phyloP scores from a whole-genome alignment of 2,329 filamentous ascomycete genomes.

The Diaporthe ampelina region DNA sequence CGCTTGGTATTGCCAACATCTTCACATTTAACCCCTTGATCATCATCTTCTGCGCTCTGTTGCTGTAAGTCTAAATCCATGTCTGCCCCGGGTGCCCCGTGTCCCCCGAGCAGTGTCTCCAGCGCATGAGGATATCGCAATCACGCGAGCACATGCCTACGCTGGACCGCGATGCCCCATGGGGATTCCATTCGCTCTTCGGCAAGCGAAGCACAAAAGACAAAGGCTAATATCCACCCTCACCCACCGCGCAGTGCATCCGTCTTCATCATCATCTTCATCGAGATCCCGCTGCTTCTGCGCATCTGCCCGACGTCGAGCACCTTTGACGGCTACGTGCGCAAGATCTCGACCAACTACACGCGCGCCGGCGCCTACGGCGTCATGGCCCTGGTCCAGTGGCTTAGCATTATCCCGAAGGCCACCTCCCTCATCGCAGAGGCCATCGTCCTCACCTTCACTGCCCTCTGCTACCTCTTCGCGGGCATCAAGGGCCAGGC shows the following conservation, averaged over 20 bases:
- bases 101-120: neutral
- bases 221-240: conserved; percentile 17
- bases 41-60: conserved; percentile 67
- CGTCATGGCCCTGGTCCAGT: conserved; percentile 86
- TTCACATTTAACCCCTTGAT: conserved; percentile 66
- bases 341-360: conserved; percentile 94
- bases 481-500: conserved; percentile 87
- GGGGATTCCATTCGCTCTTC: neutral
- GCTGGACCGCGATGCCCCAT: neutral
- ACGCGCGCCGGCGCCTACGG: conserved; percentile 92
- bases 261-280: conserved; percentile 82
- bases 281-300: conserved; percentile 93
- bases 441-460: conserved; percentile 83
- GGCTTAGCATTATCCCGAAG: conserved; percentile 78
- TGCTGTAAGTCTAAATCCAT: conserved; percentile 61
- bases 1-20: conserved; percentile 77
- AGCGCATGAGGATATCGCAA: neutral
- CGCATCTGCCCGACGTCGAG: conserved; percentile 97
- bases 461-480: conserved; percentile 83
- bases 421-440: conserved; percentile 86
- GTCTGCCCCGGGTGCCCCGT: neutral
- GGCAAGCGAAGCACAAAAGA: neutral
- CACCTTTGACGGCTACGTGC: conserved; percentile 90
- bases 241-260: conserved; percentile 67
- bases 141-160: neutral